Conservation (phyloP, 2,329 filamentous ascomycete species). For the Xylaria arbuscula region DNA sequence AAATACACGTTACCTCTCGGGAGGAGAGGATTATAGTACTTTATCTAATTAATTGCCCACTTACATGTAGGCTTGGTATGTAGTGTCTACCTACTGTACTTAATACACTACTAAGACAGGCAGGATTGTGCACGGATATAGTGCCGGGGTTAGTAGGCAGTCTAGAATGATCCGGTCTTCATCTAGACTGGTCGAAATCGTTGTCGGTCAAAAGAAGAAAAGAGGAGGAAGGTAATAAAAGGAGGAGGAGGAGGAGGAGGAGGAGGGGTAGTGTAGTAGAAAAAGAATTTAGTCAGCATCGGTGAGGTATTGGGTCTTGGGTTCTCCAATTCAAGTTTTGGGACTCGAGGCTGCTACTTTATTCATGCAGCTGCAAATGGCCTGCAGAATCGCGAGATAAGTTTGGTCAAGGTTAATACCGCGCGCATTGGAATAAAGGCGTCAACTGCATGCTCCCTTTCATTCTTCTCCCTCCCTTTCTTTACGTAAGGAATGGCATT, state of each 20-base stretch:
- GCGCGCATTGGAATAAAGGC: too few species aligned
- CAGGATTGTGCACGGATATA: not conserved
- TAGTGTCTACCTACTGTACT: too few species aligned
- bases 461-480: not conserved
- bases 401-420: not conserved
- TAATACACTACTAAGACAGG: not conserved
- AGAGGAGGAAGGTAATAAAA: not conserved
- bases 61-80: not conserved
- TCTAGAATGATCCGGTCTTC: not conserved
- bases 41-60: not conserved
- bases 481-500: not conserved
- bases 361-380: conserved; percentile 14
- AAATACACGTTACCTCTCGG: not conserved
- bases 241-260: not conserved
- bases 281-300: conserved; percentile 10
- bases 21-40: not conserved
- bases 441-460: too few species aligned
- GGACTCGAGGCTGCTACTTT: not conserved
- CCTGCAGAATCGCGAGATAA: conserved; percentile 7
- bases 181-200: conserved; percentile 6
- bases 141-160: not conserved
- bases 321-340: not conserved
- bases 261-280: not conserved
- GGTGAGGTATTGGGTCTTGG: not conserved
- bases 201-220: not conserved